Evolutionary conservation across 2,329 filamentous ascomycete species (phyloP), one percentile per base, ranked within the genome.

Genomic region (Cadophora sp.): DNA sequence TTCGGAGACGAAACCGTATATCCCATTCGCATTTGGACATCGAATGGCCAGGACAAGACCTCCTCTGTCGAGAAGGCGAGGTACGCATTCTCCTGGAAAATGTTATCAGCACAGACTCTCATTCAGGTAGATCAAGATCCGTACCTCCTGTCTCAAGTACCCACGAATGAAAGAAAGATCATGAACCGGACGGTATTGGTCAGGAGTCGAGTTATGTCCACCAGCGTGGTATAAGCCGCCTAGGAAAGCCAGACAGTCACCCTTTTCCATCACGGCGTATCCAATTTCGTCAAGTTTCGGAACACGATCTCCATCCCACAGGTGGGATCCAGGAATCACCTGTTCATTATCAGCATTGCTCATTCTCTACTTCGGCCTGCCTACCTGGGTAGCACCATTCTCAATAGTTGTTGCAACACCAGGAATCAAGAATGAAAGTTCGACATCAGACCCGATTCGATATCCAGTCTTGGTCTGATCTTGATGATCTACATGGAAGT

Each of bases 1-100:
- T 97, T 75, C 1, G 73, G 73, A 69, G 71, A 73, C 6, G 73
- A 75, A 8, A 73, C 48, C 9, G 62, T 69, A 40, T 68, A 75
- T n/a, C 73, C 73, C 69, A 73, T 69, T 26, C 67, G 67, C 43
- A 62, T 67, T 61, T 74, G 71, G 7, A 71, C 73, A 31, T 73
- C 70, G 16, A 66, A 59, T 51, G 62, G 59, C 73, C 72, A 75
- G 4, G 68, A 70, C 5, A 70, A 22, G 11, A 75, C 72, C 24
- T 75, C 69, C 37, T 75, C 73, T 31, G 66, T 68, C 7, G 50
- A 61, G 48, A 71, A 69, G 9, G 68, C 66, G 24, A 75, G 60
- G 50, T 75, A 75, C 37, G 65, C 62, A 56, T 71, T 71, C 37
- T 73, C 71, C 68, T 72, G 29, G 6, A 43, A 4, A 3, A 3